These are phyloP conservation scores for Carex sylvatica DNA, from an alignment of 202 grass and related monocot species.

Conservation along the genomic window DNA sequence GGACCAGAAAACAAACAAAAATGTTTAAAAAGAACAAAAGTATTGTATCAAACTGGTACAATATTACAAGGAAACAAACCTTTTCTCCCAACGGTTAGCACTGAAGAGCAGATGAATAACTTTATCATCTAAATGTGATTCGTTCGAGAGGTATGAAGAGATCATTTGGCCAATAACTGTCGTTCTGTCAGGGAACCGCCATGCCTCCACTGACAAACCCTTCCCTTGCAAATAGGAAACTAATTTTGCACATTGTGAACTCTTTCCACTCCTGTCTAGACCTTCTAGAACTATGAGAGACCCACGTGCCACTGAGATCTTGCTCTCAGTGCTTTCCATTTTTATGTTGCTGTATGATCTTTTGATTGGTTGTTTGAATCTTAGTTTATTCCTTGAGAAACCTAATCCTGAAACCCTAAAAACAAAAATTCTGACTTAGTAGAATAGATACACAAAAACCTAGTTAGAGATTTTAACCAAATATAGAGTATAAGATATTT, in stretches of 20 bases:
- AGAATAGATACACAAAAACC: conserved; percentile 2
- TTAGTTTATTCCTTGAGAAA: conserved; percentile 1
- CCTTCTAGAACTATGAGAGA: conserved; percentile 84
- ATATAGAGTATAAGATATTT: neutral
- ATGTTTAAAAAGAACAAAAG: neutral
- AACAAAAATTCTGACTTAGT: neutral
- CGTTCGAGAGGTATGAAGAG: conserved; percentile 70
- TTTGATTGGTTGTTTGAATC: conserved; percentile 10
- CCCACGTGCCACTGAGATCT: conserved; percentile 36
- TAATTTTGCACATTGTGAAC: conserved; percentile 66
- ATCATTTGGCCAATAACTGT: conserved; percentile 74
- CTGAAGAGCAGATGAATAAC: conserved; percentile 85
- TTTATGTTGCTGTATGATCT: conserved; percentile 26
- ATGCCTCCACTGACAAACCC: conserved; percentile 55
- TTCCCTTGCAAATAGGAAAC: conserved; percentile 61
- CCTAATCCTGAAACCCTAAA: conserved; percentile 33
- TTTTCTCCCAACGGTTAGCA: conserved; percentile 95
- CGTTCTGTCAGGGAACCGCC: conserved; percentile 68
- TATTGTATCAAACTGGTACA: neutral
- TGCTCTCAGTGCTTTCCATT: conserved; percentile 36
- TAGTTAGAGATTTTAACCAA: neutral
- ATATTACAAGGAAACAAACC: conserved; percentile 29
- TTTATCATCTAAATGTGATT: conserved; percentile 78
- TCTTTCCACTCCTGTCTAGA: conserved; percentile 74
- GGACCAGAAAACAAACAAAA: neutral